Evolutionary conservation across 2,329 filamentous ascomycete species (phyloP), one percentile per base, ranked within the genome.

Genomic region (Colletotrichum scovillei): DNA sequence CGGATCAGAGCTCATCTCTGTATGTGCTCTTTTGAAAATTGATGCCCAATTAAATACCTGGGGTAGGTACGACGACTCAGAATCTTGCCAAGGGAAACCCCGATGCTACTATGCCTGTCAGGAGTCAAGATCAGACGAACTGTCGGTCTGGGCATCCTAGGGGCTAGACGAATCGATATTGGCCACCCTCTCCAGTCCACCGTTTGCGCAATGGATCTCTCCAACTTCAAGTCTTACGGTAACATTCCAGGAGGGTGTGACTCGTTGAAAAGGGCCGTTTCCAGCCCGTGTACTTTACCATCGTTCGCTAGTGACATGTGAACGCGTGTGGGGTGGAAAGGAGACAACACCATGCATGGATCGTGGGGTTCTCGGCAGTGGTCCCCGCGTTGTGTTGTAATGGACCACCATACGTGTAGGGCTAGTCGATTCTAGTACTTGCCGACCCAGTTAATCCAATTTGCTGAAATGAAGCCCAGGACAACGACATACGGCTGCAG

Each of bases 61-160:
- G 7, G 11, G 28, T 26, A 1, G n/a, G 16, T 49, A 11, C 19
- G 24, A 32, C 38, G 26, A 24, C 9, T 22, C 19, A 9, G 11
- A 52, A 24, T 3, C 12, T 19, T 11, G 16, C 6, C 28, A n/a
- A 12, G 28, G 35, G 30, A 19, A 49, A 12, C 30, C 24, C 7
- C 52, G 16, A 22, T 58, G 38, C 35, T 28, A 19, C 60, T 16
- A 14, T 22, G 32, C 53, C 14, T 46, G 30, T 46, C 49, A 28
- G 32, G 5, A 60, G 24, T 46, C 35, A 28, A 35, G 3, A 60
- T 66, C 55, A 66, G 67, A 70, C 26, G 56, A 67, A 71, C 68
- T 14, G 42, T 32, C 46, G 38, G 56, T 67, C 24, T 30, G 55
- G 42, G 38, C 42, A 30, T n/a, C n/a, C 26, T 24, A 42, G 19